These are phyloP conservation scores for Handroanthus guayacan DNA, from an alignment of 257 asterid genomes.

Conservation along the genomic window DNA sequence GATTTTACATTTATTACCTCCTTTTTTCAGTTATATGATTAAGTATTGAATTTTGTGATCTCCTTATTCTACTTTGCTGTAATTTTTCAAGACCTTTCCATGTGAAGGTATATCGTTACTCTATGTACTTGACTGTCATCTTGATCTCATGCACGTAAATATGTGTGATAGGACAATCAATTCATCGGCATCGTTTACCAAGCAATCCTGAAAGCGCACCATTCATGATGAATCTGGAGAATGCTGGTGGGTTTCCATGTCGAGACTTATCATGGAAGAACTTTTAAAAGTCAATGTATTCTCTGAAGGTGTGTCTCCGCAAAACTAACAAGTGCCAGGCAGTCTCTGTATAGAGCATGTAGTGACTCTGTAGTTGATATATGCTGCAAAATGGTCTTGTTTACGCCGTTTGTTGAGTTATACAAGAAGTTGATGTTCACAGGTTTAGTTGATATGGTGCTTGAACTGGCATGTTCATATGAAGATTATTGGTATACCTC, in stretches of 20 bases:
- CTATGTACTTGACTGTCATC: not conserved
- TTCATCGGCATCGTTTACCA: constrained; percentile 76
- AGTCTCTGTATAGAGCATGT: constrained; percentile 19
- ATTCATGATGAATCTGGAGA: constrained; percentile 40
- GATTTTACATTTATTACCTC: too few species aligned
- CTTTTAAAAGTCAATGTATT: not conserved
- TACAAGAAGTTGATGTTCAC: not conserved
- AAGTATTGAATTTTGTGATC: not conserved
- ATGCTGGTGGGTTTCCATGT: not conserved
- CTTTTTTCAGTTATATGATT: not conserved
- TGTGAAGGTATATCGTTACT: not conserved
- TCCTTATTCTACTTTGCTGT: not conserved
- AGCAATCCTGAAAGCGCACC: constrained; percentile 69
- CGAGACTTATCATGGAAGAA: not conserved
- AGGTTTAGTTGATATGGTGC: not conserved
- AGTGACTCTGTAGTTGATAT: constrained; percentile 21
- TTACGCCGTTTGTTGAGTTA: not conserved
- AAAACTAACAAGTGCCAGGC: constrained; percentile 3
- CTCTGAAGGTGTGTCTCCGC: constrained; percentile 2
- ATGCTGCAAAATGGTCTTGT: not conserved
- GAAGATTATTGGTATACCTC: not conserved
- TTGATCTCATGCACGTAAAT: constrained; percentile 13
- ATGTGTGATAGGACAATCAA: constrained; percentile 64
- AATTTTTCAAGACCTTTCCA: not conserved
- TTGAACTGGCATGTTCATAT: not conserved